phyloP scores from a whole-genome alignment of 345 rosid species.

The Salix brachista region DNA sequence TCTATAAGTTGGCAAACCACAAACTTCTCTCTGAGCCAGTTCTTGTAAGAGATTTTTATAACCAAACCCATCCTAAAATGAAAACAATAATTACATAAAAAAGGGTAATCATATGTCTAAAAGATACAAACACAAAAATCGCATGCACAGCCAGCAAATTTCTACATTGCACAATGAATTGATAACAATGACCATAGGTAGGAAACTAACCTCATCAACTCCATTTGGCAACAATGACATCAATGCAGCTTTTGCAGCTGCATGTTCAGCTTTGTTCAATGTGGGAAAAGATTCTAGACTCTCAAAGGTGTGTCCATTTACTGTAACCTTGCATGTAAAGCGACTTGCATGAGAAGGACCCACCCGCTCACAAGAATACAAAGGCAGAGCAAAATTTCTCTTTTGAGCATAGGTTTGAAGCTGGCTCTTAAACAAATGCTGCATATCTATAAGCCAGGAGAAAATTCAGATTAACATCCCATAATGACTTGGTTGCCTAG shows the following conservation, averaged over 20 bases:
- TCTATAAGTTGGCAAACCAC: conserved; percentile 41
- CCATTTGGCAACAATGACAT: conserved; percentile 27
- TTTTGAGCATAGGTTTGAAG: conserved; percentile 50
- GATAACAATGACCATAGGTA: background rate
- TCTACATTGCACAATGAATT: background rate
- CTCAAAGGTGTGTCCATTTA: conserved; percentile 44
- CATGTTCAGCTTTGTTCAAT: conserved; percentile 57
- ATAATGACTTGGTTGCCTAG: background rate
- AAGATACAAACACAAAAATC: background rate
- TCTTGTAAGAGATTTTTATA: conserved; percentile 68
- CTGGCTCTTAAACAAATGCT: conserved; percentile 39
- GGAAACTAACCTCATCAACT: conserved; percentile 37
- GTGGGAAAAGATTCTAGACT: conserved; percentile 38
- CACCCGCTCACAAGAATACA: conserved; percentile 41
- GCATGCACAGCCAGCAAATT: background rate
- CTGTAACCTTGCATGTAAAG: conserved; percentile 45
- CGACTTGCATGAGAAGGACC: conserved; percentile 61
- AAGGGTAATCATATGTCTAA: background rate
- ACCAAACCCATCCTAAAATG: conserved; percentile 36
- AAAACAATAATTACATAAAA: background rate
- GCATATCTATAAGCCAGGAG: conserved; percentile 19
- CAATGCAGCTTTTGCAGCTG: conserved; percentile 61
- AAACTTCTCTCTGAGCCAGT: conserved; percentile 41
- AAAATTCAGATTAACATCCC: background rate
- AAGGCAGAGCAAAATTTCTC: conserved; percentile 38